Base-by-base conservation (phyloP, 176 grass and related monocot species). In the Phoenix dactylifera region DNA sequence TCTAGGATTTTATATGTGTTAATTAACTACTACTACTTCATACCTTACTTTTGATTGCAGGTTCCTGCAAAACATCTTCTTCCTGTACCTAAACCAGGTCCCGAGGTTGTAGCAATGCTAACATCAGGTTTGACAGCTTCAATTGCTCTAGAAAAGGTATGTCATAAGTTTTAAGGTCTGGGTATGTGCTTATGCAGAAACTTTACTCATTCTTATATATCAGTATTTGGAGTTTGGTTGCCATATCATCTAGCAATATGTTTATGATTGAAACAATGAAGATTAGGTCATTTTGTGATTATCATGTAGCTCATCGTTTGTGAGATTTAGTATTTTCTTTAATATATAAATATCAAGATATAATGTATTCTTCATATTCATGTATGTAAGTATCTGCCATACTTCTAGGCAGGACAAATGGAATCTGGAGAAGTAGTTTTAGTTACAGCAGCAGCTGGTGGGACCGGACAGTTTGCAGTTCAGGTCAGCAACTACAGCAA, bases 81-180 rank as follows among this genome's bases (percentile, higher is more conserved):
- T 85, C 87, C 93, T 17, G 87, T 98, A 32, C 87, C 87, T 66
- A 85, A 76, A 71, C 93, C 93, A 78, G 87, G 88, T 52, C 87
- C 93, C 0, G 93, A 98, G 78, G 93, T 98, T 55, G 87, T 98
- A 12, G 93, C 93, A 18, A 98, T 98, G 93, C 60, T 98, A 71
- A 92, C 93, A 55, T 98, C 87, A 73, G 93, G 93, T 70, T 68
- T 98, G 73, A 98, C 93, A 62, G 93, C 93, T 72, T 98, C 93
- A 67, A 98, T 98, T 88, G 71, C 79, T 83, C 77, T 98, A 77
- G 93, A 98, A 85, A 98, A 85, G 93, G 93, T 83, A 70, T 51
- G 10, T 62, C 12, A 23, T 15, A 62, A 59, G 15, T 30, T 44
- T 9, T 44, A 44, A 44, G 35, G 35, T 12, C 10, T 9, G 10